Evolutionary conservation across 1,284 basidiomycete genomes (phyloP), one percentile per base, ranked within the genome.

Genomic region (Anthracocystis setariae): DNA sequence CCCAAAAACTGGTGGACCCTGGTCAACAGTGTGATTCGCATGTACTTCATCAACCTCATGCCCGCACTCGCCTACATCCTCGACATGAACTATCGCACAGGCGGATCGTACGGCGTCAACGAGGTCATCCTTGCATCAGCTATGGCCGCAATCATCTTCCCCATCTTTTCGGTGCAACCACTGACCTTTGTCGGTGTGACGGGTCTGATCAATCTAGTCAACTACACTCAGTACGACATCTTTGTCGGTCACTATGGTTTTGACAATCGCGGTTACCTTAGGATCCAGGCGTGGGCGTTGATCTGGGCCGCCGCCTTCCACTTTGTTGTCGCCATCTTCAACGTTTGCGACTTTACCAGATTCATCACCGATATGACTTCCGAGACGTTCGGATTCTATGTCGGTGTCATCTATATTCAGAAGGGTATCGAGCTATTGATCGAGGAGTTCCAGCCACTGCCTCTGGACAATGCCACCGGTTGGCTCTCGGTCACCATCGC

Each of bases 181-280:
- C 85, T 97, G 2, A 92, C 92, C 47, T 94, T 97, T 60, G 92
- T 93, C 3, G 94, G 94, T 10, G 93, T 98, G 2, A 97, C 94
- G 18, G 92, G 92, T 89, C 74, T 85, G 37, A 84, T 83, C 49
- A 83, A 84, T 44, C 60, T 83, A 40, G 74, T 77, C 61, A 82
- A 80, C 64, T 82, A 81, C 40, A 82, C 80, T 2, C 70, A 77
- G 54, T 82, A 82, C 68, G 48, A 80, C 63, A 77, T 82, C 42
- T 76, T 80, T 39, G 78, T 80, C 33, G 60, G 58, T 10, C 57
- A 79, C 50, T 80, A 80, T 48, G 77, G 76, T 3, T 73, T 82
- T 23, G 66, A 73, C 43, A 53, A 69, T 17, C 46, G 74, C 17
- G 49, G 62, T 18, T 82, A 81, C 44, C 66, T 82, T 2, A 59